These are phyloP conservation scores for Colletotrichum destructivum DNA, from an alignment of 2,329 filamentous ascomycete genomes.

Conservation along the genomic window DNA sequence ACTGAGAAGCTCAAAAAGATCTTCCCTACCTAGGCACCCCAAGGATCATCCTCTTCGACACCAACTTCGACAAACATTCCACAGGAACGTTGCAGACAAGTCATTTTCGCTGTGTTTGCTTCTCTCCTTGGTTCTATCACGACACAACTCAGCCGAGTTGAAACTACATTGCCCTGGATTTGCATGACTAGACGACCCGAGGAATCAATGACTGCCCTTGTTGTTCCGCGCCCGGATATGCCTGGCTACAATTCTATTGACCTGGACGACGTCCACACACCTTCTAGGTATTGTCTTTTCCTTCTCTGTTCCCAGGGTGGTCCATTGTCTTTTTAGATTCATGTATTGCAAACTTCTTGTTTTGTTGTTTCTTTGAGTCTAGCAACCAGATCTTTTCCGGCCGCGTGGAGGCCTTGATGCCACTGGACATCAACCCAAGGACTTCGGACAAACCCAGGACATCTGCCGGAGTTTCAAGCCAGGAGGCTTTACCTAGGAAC, in stretches of 20 bases:
- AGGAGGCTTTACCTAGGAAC: slow-evolving; percentile 32
- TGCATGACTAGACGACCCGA: slow-evolving; percentile 49
- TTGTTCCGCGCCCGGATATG: slow-evolving; percentile 67
- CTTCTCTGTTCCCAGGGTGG: slow-evolving; percentile 61
- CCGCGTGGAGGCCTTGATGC: slow-evolving; percentile 26
- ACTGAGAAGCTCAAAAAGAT: slow-evolving; percentile 41
- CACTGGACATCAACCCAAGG: slow-evolving; percentile 39
- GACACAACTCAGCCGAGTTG: slow-evolving; percentile 42
- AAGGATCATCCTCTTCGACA: slow-evolving; percentile 42
- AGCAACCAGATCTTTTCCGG: slow-evolving; percentile 37
- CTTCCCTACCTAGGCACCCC: slow-evolving; percentile 41
- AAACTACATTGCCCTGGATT: slow-evolving; percentile 35
- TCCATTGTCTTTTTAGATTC: slow-evolving; percentile 53
- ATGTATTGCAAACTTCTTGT: slow-evolving; percentile 52
- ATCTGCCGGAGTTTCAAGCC: slow-evolving; percentile 9
- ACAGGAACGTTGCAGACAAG: slow-evolving; percentile 35
- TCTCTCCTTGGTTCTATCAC: slow-evolving; percentile 28
- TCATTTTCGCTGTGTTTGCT: slow-evolving; percentile 22
- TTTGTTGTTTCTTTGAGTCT: slow-evolving; percentile 44
- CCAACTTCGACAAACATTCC: slow-evolving; percentile 28
- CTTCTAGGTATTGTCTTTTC: slow-evolving; percentile 74
- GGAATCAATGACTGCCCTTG: slow-evolving; percentile 67
- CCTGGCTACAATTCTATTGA: slow-evolving; percentile 69
- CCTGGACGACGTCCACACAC: slow-evolving; percentile 72
- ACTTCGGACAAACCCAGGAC: slow-evolving; percentile 3